Evolutionary conservation across 768 basidiomycete species (phyloP).

Genomic region (Auriscalpium vulgare): DNA sequence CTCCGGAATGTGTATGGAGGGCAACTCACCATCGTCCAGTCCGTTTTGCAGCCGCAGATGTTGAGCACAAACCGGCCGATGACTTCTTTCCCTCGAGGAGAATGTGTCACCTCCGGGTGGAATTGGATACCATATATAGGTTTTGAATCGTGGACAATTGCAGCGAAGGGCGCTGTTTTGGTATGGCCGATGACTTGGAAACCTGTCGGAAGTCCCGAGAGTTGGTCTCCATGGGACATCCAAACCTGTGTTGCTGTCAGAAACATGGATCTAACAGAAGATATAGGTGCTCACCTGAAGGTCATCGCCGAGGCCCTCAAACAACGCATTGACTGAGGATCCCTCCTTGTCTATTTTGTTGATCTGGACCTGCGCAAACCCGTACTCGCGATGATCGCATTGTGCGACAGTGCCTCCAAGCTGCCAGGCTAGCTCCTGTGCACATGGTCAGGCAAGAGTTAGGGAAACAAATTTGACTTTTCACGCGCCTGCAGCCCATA

Average conservation of each 20-base stretch:
- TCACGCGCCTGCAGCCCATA: slow-evolving; percentile 83
- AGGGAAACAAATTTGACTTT: background rate
- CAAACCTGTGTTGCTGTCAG: slow-evolving; percentile 59
- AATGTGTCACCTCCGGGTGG: slow-evolving; percentile 98
- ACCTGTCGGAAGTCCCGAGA: slow-evolving; percentile 68
- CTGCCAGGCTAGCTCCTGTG: slow-evolving; percentile 88
- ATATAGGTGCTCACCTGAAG: slow-evolving; percentile 55
- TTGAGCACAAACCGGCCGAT: slow-evolving; percentile 77
- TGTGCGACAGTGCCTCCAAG: slow-evolving; percentile 77
- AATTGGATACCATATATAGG: slow-evolving; percentile 96
- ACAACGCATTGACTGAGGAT: slow-evolving; percentile 60
- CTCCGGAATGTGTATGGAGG: background rate
- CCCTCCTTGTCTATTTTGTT: slow-evolving; percentile 46
- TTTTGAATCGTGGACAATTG: slow-evolving; percentile 84
- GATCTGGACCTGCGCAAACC: slow-evolving; percentile 77
- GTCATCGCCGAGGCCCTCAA: slow-evolving; percentile 80
- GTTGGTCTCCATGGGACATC: slow-evolving; percentile 99
- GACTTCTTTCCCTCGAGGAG: slow-evolving; percentile 80
- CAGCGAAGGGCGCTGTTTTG: slow-evolving; percentile 82
- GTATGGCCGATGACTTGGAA: slow-evolving; percentile 90
- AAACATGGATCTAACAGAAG: background rate
- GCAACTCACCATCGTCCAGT: slow-evolving; percentile 85
- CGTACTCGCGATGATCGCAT: slow-evolving; percentile 92
- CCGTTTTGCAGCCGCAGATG: slow-evolving; percentile 72
- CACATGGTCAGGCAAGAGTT: background rate